phyloP scores from a whole-genome alignment of 2,329 filamentous ascomycete species.

The Stemphylium vesicarium region DNA sequence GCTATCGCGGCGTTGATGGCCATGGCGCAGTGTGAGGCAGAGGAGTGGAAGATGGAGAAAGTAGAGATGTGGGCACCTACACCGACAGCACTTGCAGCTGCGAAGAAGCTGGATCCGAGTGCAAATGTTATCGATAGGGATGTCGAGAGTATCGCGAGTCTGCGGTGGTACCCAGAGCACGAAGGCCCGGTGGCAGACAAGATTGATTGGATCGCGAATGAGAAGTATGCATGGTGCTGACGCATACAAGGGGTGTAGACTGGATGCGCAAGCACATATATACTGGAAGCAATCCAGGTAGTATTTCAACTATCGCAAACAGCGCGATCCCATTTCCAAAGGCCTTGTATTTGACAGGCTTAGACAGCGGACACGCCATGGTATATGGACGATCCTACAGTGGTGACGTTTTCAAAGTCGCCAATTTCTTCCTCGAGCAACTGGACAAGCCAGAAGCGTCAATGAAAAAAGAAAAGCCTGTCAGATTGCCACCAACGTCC shows the following conservation, averaged over 20 bases:
- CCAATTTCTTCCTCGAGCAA: constrained; percentile 38
- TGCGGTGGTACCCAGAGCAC: constrained; percentile 68
- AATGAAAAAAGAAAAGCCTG: constrained; percentile 61
- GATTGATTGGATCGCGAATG: constrained; percentile 75
- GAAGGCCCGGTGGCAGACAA: constrained; percentile 55
- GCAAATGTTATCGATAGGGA: constrained; percentile 64
- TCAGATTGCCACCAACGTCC: constrained; percentile 86
- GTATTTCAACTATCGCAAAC: too few species aligned
- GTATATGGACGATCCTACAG: too few species aligned
- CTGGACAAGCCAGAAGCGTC: constrained; percentile 40
- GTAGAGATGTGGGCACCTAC: constrained; percentile 87
- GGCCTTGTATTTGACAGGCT: too few species aligned
- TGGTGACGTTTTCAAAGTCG: too few species aligned
- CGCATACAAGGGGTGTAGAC: background rate
- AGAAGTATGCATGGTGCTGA: constrained; percentile 81
- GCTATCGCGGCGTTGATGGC: constrained; percentile 68
- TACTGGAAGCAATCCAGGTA: too few species aligned
- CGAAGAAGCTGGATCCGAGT: constrained; percentile 54
- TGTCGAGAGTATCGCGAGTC: constrained; percentile 70
- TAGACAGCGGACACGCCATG: too few species aligned
- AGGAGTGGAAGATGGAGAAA: constrained; percentile 70
- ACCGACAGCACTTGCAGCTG: constrained; percentile 54
- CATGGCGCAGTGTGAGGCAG: constrained; percentile 73
- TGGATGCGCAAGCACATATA: background rate
- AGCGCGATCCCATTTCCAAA: too few species aligned